Evolutionary conservation across 73 alveolate genomes (phyloP).

Genomic region (Paraurostyla sp.): DNA sequence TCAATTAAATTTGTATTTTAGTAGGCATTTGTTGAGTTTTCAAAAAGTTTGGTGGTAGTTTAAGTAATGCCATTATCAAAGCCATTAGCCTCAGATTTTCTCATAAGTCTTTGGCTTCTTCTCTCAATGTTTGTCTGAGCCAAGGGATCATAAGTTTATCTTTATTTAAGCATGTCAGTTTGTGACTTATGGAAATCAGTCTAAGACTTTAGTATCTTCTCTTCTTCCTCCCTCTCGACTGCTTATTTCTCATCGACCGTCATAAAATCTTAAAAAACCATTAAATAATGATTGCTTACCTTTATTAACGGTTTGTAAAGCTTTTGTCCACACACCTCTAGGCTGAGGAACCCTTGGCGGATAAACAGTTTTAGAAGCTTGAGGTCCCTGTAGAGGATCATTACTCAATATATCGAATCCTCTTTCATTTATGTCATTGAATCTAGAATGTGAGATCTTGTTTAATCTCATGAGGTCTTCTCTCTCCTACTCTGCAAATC

Average conservation of each 20-base stretch:
- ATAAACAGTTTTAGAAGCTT: constrained; percentile 14
- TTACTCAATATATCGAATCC: constrained; percentile 84
- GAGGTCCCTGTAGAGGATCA: constrained; percentile 57
- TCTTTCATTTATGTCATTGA: constrained; percentile 64
- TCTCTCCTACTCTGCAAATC: constrained; percentile 73
- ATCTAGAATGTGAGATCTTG: constrained; percentile 67
- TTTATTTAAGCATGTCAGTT: not conserved
- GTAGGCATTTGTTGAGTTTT: not conserved
- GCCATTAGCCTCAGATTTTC: not conserved
- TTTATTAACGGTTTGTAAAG: constrained; percentile 19
- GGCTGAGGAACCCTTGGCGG: constrained; percentile 29
- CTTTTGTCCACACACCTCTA: constrained; percentile 50
- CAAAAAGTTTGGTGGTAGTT: no score
- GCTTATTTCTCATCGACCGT: not conserved
- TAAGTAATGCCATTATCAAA: not conserved
- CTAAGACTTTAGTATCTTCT: not conserved
- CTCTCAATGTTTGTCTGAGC: constrained; percentile 33
- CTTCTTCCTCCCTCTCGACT: constrained; percentile 30
- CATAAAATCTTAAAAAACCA: not conserved
- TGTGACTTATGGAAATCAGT: constrained; percentile 48
- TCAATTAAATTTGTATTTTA: not conserved
- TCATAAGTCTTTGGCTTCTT: constrained; percentile 47
- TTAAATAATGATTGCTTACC: not conserved
- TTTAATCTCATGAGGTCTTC: constrained; percentile 49
- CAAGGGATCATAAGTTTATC: constrained; percentile 29